Base-by-base conservation (phyloP, 2,329 filamentous ascomycete genomes). In the Septoria linicola region DNA sequence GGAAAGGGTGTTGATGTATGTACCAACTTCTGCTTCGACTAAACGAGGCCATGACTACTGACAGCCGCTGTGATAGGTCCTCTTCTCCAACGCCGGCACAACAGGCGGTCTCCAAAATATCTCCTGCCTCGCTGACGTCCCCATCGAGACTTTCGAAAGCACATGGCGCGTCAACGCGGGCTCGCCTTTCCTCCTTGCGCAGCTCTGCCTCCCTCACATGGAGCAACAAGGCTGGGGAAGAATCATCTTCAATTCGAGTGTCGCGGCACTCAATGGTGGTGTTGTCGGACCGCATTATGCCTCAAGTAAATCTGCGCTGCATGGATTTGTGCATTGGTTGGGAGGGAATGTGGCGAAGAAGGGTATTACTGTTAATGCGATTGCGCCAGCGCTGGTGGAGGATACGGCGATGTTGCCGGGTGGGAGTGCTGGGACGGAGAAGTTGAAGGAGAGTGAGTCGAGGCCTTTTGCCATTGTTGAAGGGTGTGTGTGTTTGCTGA, bases 351-450 rank as follows among this genome's bases (percentile, higher is more conserved):
- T 76, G 56, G 72, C 69, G 5, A 70, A 65, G 54, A 71, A 70
- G 41, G 74, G 73, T 10, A 67, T 78, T 35, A 75, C 72, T 14
- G 72, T 76, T 1, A 78, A 78, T 58, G 74, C 72, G 30, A 69
- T 77, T 11, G 74, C 75, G 14, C 75, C 75, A 7, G 75, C 75
- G 7, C 58, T 76, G 61, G 68, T 73, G 30, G 66, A 68, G 11
- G 60, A 54, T 32, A 76, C 75, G 14, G 68, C 66, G 13, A 76
- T 78, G 73, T 62, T 77, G 17, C 68, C 69, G 7, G 67, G 63
- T 13, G 63, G 66, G 37, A 64, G 52, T 13, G 68, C 70, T 42
- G 66, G 66, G 35, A 53, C 53, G 35, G 51, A 51, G 47, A 51
- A 17, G 58, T 49, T 70, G 46, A 65, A 61, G 19, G 60, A 64